Percentiles rank a stretch among this genome's conserved stretches.
These are phyloP conservation scores for Xylaria scruposa DNA, from an alignment of 495 filamentous ascomycete genomes.

Conservation along the genomic window DNA sequence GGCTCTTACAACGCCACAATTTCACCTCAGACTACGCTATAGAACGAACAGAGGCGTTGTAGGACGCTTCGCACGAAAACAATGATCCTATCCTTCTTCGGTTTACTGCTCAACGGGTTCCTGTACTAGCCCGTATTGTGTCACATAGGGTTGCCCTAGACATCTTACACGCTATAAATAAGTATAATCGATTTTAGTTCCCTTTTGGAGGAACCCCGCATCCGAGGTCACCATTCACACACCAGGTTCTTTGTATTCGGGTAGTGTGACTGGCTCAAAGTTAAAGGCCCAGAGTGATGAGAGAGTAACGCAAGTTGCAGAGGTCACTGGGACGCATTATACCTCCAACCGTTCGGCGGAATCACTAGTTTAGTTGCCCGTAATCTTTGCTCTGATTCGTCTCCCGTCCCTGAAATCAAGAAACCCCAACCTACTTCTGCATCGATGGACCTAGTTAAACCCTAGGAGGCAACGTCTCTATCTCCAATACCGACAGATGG, in stretches of 20 bases:
- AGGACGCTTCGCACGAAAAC: not conserved
- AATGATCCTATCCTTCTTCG: not conserved
- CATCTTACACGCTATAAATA: not conserved
- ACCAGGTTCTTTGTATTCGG: not conserved
- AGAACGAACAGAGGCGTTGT: not conserved
- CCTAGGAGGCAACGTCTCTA: conserved; percentile 11
- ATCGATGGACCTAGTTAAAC: not conserved
- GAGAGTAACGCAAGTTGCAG: not conserved
- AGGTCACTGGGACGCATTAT: not conserved
- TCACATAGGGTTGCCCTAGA: not conserved
- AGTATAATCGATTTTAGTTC: not conserved
- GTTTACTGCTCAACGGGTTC: not conserved
- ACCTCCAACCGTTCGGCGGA: not conserved
- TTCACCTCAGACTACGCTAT: not conserved
- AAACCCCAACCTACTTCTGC: conserved; percentile 2
- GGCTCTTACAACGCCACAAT: not conserved
- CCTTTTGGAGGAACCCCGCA: conserved; percentile 9
- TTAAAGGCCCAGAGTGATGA: not conserved
- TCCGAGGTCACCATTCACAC: not conserved
- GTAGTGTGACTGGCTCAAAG: not conserved
- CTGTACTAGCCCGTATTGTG: not conserved
- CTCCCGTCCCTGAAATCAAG: not conserved
- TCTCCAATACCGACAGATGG: conserved; percentile 18
- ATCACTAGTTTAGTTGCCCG: not conserved
- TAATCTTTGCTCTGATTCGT: not conserved